These are phyloP conservation scores for Aspergillus hortae DNA, from an alignment of 2,329 filamentous ascomycete genomes.

Conservation along the genomic window DNA sequence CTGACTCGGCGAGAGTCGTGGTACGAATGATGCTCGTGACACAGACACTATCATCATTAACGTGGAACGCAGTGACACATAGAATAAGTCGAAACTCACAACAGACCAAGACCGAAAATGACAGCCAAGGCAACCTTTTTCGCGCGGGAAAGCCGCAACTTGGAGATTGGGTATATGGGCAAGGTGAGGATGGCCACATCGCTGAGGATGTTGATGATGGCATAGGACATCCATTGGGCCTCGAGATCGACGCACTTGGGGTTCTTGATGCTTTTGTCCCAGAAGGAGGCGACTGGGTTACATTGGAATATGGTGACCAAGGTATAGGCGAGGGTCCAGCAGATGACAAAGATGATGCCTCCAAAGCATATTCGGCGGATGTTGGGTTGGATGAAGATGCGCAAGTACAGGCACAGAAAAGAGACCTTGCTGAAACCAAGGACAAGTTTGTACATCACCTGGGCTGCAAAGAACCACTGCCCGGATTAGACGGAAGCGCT, in stretches of 20 bases:
- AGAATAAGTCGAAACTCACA: constrained; percentile 12
- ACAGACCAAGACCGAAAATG: constrained; percentile 21
- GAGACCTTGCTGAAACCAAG: constrained; percentile 54
- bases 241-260: constrained; percentile 20
- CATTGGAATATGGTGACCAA: constrained; percentile 23
- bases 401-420: constrained; percentile 53
- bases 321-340: constrained; percentile 16
- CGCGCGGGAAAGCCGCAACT: constrained; percentile 15
- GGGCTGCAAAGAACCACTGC: constrained; percentile 48
- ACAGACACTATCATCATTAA: constrained; percentile 4
- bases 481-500: neutral
- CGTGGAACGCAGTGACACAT: no score
- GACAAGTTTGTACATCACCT: constrained; percentile 54
- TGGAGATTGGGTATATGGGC: constrained; percentile 19
- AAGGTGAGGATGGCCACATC: constrained; percentile 21
- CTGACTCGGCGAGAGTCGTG: constrained; percentile 5
- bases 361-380: constrained; percentile 46
- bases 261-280: constrained; percentile 16
- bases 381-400: constrained; percentile 46
- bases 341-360: constrained; percentile 12
- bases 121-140: constrained; percentile 18
- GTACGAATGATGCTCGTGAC: constrained; percentile 6
- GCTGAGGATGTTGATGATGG: constrained; percentile 23
- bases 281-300: constrained; percentile 18
- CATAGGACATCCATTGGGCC: constrained; percentile 19